Conservation (phyloP, 2,329 filamentous ascomycete genomes). For the Chaetomium globosum region DNA sequence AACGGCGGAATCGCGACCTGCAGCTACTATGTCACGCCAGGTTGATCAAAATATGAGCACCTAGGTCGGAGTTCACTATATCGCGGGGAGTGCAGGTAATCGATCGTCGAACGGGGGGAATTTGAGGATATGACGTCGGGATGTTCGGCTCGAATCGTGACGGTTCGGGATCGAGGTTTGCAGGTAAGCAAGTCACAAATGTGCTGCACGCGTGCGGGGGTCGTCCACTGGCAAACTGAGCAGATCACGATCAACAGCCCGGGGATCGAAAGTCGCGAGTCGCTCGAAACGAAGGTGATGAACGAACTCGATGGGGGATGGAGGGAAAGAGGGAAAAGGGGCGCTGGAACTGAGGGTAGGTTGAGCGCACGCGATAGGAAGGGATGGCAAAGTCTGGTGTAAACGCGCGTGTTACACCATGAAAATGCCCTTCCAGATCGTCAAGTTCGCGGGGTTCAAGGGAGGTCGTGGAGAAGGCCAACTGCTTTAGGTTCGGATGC, state of each 20-base stretch:
- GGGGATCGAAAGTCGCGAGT: not conserved
- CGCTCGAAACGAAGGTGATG: not conserved
- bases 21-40: not conserved
- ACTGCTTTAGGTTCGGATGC: constrained; percentile 12
- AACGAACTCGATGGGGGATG: not conserved
- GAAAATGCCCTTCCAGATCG: constrained; percentile 9
- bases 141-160: constrained; percentile 1
- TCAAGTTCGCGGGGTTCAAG: constrained; percentile 18
- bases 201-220: constrained; percentile 4
- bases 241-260: constrained; percentile 1
- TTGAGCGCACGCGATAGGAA: constrained; percentile 20
- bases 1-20: constrained; percentile 35
- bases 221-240: not conserved
- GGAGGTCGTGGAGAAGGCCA: constrained; percentile 22
- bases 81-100: not conserved
- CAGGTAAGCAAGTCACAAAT: constrained; percentile 7
- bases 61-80: not conserved
- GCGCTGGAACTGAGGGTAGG: constrained; percentile 5
- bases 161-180: not conserved
- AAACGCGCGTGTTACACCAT: constrained; percentile 19
- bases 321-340: constrained; percentile 4
- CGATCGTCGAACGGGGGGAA: not conserved
- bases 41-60: not conserved
- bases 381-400: constrained; percentile 14
- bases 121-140: constrained; percentile 9